Evolutionary conservation across 2,329 filamentous ascomycete species (phyloP).

Genomic region (Fusarium acutatum): DNA sequence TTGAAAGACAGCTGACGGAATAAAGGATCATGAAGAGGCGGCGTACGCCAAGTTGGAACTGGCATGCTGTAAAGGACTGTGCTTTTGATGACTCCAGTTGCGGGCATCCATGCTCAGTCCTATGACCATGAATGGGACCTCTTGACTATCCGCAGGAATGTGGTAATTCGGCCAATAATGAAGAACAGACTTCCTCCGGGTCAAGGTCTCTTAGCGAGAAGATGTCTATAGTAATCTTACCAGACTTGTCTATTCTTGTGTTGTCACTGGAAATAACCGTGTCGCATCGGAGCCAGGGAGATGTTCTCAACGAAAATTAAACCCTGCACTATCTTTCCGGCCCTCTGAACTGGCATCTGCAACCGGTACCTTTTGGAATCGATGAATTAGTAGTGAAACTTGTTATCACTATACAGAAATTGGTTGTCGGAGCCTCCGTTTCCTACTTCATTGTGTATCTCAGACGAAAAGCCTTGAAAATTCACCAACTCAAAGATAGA

Average conservation of each 20-base stretch:
- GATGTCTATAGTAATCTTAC: fast-evolving
- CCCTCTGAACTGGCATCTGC: not conserved
- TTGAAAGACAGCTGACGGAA: too few relatives aligned
- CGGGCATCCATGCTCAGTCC: not conserved
- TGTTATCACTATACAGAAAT: too few relatives aligned
- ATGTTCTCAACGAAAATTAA: not conserved
- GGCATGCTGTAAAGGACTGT: not conserved
- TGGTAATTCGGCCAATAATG: too few relatives aligned
- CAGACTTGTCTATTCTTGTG: not conserved
- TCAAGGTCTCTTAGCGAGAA: not conserved
- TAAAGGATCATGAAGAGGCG: too few relatives aligned
- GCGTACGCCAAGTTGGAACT: too few relatives aligned
- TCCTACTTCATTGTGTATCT: too few relatives aligned
- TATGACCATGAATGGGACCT: not conserved
- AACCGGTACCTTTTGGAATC: fast-evolving
- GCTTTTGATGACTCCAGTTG: too few relatives aligned
- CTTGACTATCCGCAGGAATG: too few relatives aligned
- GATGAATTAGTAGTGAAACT: fast-evolving
- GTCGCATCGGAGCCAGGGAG: fast-evolving
- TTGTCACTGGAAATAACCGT: not conserved
- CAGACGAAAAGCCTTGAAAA: too few relatives aligned
- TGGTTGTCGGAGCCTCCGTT: too few relatives aligned
- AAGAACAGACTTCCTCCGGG: not conserved
- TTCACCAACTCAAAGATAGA: too few relatives aligned
- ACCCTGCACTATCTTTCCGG: not conserved